A percentile compares a stretch with the other conserved stretches of the same genome.
Conservation (phyloP, 73 alveolate genomes). For the Urostyla sp. region DNA sequence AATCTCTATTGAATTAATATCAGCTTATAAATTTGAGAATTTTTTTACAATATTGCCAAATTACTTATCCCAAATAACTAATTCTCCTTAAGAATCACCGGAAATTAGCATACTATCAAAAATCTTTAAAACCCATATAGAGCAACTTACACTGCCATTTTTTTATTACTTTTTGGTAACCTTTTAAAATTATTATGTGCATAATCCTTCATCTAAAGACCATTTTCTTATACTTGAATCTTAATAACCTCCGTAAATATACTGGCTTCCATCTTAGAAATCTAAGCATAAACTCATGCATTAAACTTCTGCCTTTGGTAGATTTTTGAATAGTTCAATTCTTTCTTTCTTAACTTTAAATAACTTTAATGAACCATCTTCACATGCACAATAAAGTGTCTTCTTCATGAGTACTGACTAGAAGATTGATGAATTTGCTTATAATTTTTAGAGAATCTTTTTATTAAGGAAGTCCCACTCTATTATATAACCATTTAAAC, state of each 20-base stretch:
- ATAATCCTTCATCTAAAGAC: constrained; percentile 61
- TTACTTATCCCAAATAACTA: constrained; percentile 76
- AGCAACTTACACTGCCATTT: constrained; percentile 25
- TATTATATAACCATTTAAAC: constrained; percentile 83
- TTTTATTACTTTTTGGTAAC: constrained; percentile 46
- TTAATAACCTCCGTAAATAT: constrained; percentile 78
- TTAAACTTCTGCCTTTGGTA: constrained; percentile 21
- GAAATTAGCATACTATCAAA: constrained; percentile 61
- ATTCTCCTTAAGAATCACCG: constrained; percentile 84
- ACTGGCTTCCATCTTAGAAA: not conserved
- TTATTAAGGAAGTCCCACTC: constrained; percentile 84
- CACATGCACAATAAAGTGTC: constrained; percentile 74
- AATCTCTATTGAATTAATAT: constrained; percentile 74
- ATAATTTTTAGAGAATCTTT: constrained; percentile 67
- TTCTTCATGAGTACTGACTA: constrained; percentile 71
- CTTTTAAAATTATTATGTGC: constrained; percentile 64
- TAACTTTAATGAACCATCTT: constrained; percentile 83
- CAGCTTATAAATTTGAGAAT: constrained; percentile 78
- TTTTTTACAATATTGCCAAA: constrained; percentile 76
- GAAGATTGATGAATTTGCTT: constrained; percentile 80
- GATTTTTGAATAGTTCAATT: constrained; percentile 48
- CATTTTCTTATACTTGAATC: constrained; percentile 80
- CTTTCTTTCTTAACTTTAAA: constrained; percentile 70
- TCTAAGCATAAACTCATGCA: constrained; percentile 8
- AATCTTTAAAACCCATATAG: constrained; percentile 52